Evolutionary conservation across 441 rosid genomes (phyloP).

Genomic region (Jatropha multifida): DNA sequence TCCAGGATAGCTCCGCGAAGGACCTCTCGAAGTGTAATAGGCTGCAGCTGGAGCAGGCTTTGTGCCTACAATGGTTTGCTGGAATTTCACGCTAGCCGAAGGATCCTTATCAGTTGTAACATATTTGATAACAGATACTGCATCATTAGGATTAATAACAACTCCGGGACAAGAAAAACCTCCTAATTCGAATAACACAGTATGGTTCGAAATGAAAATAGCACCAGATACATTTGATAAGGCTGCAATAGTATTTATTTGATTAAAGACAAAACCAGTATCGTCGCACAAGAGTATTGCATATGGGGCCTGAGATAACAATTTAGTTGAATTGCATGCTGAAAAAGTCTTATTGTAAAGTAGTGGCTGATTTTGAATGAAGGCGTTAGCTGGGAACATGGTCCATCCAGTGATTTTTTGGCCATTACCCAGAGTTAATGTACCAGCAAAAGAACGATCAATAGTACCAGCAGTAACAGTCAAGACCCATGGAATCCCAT

Average conservation of each 20-base stretch:
- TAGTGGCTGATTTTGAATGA: constrained; percentile 22
- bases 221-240: constrained; percentile 31
- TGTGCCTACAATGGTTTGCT: constrained; percentile 36
- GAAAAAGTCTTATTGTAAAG: constrained; percentile 36
- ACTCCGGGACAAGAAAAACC: constrained; percentile 30
- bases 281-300: constrained; percentile 38
- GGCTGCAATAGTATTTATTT: constrained; percentile 12
- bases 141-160: constrained; percentile 37
- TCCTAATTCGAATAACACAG: not conserved
- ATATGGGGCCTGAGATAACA: constrained; percentile 16
- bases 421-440: constrained; percentile 37
- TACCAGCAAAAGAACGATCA: constrained; percentile 44
- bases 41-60: constrained; percentile 44
- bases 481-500: constrained; percentile 52
- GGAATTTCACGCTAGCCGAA: constrained; percentile 37
- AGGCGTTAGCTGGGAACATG: constrained; percentile 38
- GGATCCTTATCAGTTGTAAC: constrained; percentile 24
- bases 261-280: not conserved
- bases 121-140: constrained; percentile 28
- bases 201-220: constrained; percentile 36
- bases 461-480: constrained; percentile 55
- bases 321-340: constrained; percentile 36
- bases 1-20: constrained; percentile 44
- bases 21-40: constrained; percentile 46
- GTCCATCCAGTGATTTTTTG: constrained; percentile 35